Evolutionary conservation across 257 asterid species (phyloP), one percentile per base, ranked within the genome.

Genomic region (Haberlea rhodopensis): DNA sequence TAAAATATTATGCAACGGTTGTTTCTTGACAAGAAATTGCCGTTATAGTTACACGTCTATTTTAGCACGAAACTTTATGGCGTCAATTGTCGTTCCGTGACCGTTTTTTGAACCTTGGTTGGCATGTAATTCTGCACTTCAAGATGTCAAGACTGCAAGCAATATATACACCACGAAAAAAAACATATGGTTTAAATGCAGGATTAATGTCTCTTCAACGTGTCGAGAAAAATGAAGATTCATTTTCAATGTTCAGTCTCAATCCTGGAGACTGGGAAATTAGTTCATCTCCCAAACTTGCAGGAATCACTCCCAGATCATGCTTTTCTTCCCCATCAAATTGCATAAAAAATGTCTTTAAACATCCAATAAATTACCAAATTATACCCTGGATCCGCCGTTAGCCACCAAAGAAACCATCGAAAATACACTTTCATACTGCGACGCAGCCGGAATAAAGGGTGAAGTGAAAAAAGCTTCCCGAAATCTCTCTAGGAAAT

Each of bases 271-370:
- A 51, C 60, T 10, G 80, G 81, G 13, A 68, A 76, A 46, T 48
- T 21, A 24, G 2, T 81, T 8, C 71, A 77, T 52, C 81, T 82
- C 24, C 67, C 82, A 9, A 62, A 59, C 20, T 63, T 82, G 29
- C 23, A 71, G 1, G 75, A 70, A 7, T 67, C 71, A 4, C 57
- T 66, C 37, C 80, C 88, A 1, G 59, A 28, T 6, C 73, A 81
- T 3, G 23, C 83, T 2, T 82, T 82, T 67, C 83, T 82, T 7
- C 85, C 85, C n/a, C 26, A 43, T 20, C 66, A 53, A 31, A 72
- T 82, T 5, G 78, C 76, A 2, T 72, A 76, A 2, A 65, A 53
- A 7, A 49, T 79, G 5, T 19, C 78, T 1, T 15, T 75, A 0
- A 68, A 28, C 49, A 10, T 23, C 4, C 52, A 43, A 2, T 25